Evolutionary conservation across 176 grass and related monocot species (phyloP).

Genomic region (Aechmea fasciata): DNA sequence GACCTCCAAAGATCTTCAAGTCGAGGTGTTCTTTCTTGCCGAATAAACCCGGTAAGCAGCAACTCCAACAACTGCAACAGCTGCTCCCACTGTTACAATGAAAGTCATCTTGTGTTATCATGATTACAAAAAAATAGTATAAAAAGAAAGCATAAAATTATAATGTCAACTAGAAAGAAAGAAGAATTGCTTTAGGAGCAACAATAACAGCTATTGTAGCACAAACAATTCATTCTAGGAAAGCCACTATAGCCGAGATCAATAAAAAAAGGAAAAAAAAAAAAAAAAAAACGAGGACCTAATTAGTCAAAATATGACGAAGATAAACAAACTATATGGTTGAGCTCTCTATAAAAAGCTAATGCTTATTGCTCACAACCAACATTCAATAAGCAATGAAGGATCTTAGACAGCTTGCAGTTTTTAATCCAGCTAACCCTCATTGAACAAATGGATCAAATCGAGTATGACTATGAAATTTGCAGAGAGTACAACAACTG

Average conservation of each 20-base stretch:
- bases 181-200: too few species aligned
- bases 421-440: too few species aligned
- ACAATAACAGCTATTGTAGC: too few species aligned
- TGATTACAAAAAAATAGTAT: too few species aligned
- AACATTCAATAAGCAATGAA: not conserved
- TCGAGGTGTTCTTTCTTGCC: constrained; percentile 68
- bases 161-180: too few species aligned
- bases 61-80: constrained; percentile 78
- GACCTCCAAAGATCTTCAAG: constrained; percentile 19
- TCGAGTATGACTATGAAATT: too few species aligned
- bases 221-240: too few species aligned
- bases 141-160: too few species aligned
- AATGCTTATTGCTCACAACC: too few species aligned
- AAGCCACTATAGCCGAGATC: not conserved
- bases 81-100: constrained; percentile 69
- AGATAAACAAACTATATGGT: not conserved
- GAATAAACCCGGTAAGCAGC: constrained; percentile 90
- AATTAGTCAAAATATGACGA: not conserved
- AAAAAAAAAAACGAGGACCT: too few species aligned
- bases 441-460: too few species aligned
- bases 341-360: not conserved
- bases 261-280: not conserved
- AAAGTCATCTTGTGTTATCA: not conserved
- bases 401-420: not conserved
- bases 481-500: too few species aligned